Evolutionary conservation across 225 moss, liverwort and hornwort species (phyloP).

Genomic region (Neckera pumila): DNA sequence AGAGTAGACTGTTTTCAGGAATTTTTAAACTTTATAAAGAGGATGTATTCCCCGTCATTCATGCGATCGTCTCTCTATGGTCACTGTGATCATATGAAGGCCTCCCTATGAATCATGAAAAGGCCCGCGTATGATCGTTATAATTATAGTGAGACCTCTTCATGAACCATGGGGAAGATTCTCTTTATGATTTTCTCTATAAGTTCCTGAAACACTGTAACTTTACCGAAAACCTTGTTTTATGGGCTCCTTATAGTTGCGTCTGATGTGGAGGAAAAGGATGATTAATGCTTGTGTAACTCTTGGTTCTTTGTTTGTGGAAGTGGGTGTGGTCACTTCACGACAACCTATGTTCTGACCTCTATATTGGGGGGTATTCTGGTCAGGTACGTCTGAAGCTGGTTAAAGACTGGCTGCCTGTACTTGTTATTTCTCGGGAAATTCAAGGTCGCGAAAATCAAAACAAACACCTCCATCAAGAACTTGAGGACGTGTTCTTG

Average conservation of each 20-base stretch:
- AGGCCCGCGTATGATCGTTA: background rate
- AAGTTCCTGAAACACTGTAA: background rate
- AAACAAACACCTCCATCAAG: slow-evolving; percentile 63
- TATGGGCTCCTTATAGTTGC: background rate
- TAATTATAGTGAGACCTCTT: background rate
- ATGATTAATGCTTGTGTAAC: background rate
- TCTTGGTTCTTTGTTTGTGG: background rate
- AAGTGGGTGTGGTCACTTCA: background rate
- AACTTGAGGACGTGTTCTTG: slow-evolving; percentile 78
- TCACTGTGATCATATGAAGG: background rate
- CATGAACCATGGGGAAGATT: background rate
- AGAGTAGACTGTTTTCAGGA: background rate
- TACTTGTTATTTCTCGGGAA: slow-evolving; percentile 70
- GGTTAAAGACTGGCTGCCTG: slow-evolving; percentile 82
- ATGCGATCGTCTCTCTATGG: background rate
- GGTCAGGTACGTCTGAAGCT: slow-evolving; percentile 69
- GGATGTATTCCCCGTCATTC: background rate
- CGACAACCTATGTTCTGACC: background rate
- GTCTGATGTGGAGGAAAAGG: background rate
- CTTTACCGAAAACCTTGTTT: background rate
- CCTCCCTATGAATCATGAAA: background rate
- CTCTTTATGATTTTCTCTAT: background rate
- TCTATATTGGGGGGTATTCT: background rate
- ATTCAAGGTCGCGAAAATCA: slow-evolving; percentile 38
- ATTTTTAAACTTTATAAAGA: background rate